Base-by-base conservation (phyloP, 116 monocot genomes). In the Zostera marina region DNA sequence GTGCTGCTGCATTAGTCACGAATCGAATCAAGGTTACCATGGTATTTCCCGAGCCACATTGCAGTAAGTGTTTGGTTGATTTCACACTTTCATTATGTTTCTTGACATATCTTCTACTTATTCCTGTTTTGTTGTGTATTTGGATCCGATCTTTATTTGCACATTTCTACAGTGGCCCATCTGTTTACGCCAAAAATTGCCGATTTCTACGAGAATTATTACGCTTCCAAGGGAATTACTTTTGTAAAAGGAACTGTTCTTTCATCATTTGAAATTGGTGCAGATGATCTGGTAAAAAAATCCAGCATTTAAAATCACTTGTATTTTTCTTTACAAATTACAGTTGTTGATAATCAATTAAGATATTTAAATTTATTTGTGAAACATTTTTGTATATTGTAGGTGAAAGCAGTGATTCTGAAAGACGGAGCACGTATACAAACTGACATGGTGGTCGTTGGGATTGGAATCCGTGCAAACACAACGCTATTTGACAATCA, bases 191-290 rank as follows among this genome's bases (percentile, higher is more conserved):
- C 82, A 12, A 83, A 85, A 65, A 89, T 96, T 63, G 89, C 96
- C 46, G 83, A 79, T 60, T 96, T 85, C 58, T 96, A 96, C 38
- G 96, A 96, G 44, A 72, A 69, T 26, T 85, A 78, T 41, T 96
- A 96, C 55, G 68, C 73, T 44, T 75, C 79, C 15, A 89, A 74
- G 66, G 96, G 96, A 57, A 90, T 96, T 9, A 81, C 74, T 15
- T 96, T 96, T 43, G 78, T 96, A 17, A 96, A 96, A 78, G 96
- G 90, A 67, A 85, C 79, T 40, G 90, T 82, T 7, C 66, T 96
- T 39, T 49, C 90, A 65, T 96, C 90, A 8, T 85, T 96, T 66
- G 90, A 89, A 68, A 78, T 65, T 63, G 72, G 76, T 69, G 75
- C 78, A 12, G 59, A 58, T 5, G 83, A 85, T 9, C 78, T 89